Base-by-base conservation (phyloP, 2,329 filamentous ascomycete genomes). In the Cordyceps militaris region DNA sequence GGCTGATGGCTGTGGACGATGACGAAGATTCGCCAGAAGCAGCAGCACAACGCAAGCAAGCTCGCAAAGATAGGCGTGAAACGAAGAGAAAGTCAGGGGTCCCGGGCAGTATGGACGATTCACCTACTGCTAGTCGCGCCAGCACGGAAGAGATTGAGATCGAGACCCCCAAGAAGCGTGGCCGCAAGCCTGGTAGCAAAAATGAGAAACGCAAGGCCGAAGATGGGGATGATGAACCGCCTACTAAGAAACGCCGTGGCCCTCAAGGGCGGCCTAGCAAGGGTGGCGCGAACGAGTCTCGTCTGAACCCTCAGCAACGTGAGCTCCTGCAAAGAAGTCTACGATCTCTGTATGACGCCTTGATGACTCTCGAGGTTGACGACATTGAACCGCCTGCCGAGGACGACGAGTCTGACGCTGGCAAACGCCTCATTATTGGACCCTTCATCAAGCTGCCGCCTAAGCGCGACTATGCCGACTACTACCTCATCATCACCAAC, bases 1-100 rank as follows among this genome's bases (percentile, higher is more conserved):
- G 94, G 94, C 82, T 97, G 53, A 93, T 96, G 78, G 94, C 94
- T 56, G 93, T 99, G 32, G 94, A 99, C 69, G 93, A 96, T 60
- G 92, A 97, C 52, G 94, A 99, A 1, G 94, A 99, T 69, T 87
- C 85, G 0, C 91, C 96, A 30, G 94, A 97, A 69, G 92, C 91
- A 56, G 94, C 94, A 2, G 92, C 95, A 38, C 89, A 89, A 36
- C 86, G 94, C 42, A 97, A 97, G 67, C 86, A 91, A 69, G 90
- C 90, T 4, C 85, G 89, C 55, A 90, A 91, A 63, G 89, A 91
- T 61, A 89, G 86, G 70, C 86, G 92, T 36, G 85, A 88, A 53
- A 75, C 77, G 9, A 97, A 96, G 67, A 88, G 89, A 67, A 81
- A 82, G 60, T 28, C 70, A 8, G 73, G 68, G 0, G 59, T 67